phyloP scores from a whole-genome alignment of 768 basidiomycete genomes.

The Phaeolepiota aurea region DNA sequence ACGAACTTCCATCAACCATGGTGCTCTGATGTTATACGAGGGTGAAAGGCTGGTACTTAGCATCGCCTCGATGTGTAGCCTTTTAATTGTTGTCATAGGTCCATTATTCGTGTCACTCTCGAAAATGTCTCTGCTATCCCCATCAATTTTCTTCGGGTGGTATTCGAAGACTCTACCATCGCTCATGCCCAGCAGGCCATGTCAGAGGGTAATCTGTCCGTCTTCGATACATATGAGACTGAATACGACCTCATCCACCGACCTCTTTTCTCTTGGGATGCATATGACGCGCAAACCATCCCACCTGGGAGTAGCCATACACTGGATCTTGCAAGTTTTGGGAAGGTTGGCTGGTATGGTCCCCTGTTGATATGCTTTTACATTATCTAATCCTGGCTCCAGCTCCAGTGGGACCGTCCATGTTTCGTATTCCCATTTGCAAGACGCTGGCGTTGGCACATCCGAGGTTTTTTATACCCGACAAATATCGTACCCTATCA shows the following conservation, averaged over 20 bases:
- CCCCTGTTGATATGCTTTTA: no score
- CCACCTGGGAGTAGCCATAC: slow-evolving; percentile 63
- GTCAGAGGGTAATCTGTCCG: slow-evolving; percentile 70
- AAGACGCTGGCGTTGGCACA: slow-evolving; percentile 30
- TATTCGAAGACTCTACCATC: slow-evolving; percentile 88
- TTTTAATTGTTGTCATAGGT: slow-evolving; percentile 36
- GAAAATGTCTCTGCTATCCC: slow-evolving; percentile 84
- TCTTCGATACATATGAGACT: slow-evolving; percentile 86
- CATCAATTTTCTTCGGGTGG: slow-evolving; percentile 78
- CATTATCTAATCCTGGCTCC: slow-evolving; percentile 7
- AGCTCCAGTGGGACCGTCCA: slow-evolving; percentile 77
- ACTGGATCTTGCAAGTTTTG: slow-evolving; percentile 66
- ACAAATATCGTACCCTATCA: slow-evolving; percentile 79
- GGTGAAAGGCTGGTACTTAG: slow-evolving; percentile 72
- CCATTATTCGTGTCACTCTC: slow-evolving; percentile 74
- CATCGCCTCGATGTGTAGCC: not conserved
- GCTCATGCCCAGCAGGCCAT: slow-evolving; percentile 67
- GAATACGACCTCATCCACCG: slow-evolving; percentile 72
- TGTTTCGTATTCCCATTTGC: slow-evolving; percentile 73
- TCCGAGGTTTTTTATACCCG: slow-evolving; percentile 72
- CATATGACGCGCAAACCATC: slow-evolving; percentile 41
- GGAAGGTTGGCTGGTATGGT: slow-evolving; percentile 90
- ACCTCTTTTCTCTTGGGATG: slow-evolving; percentile 77
- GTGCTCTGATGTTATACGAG: slow-evolving; percentile 90
- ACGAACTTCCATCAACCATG: slow-evolving; percentile 84